Percentiles rank a stretch among this genome's conserved stretches.
phyloP scores from a whole-genome alignment of 805 yeast species.

The Vanderwaltozyma polyspora region DNA sequence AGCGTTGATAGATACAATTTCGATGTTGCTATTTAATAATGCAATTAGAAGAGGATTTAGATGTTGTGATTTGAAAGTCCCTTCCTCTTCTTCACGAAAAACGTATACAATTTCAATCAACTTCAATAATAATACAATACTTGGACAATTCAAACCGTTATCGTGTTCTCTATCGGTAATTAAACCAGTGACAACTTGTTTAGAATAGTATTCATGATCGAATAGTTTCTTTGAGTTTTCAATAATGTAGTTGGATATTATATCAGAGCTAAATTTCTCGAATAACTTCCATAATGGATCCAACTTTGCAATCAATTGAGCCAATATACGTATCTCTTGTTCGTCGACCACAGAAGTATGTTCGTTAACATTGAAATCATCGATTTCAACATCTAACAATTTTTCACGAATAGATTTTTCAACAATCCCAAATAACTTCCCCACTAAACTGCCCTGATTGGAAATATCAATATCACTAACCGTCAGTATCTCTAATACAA shows the following conservation, averaged over 20 bases:
- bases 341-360: neutral
- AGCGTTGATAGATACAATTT: slow-evolving; percentile 7
- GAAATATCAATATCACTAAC: neutral
- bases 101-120: slow-evolving; percentile 31
- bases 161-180: neutral
- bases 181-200: slow-evolving; percentile 3
- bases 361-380: neutral
- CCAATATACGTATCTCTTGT: neutral
- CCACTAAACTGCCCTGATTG: neutral
- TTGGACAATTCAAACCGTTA: neutral
- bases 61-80: slow-evolving; percentile 1
- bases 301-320: slow-evolving; percentile 6
- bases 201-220: slow-evolving; percentile 2
- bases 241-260: slow-evolving; percentile 4
- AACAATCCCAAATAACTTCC: neutral
- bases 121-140: slow-evolving; percentile 17
- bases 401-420: neutral
- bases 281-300: slow-evolving; percentile 6
- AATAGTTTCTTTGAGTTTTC: slow-evolving; percentile 7
- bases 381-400: neutral
- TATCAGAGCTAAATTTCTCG: slow-evolving; percentile 6
- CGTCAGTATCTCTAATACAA: neutral
- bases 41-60: slow-evolving; percentile 12
- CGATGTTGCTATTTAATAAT: slow-evolving; percentile 13
- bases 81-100: slow-evolving; percentile 11